Conservation (phyloP, 1,284 basidiomycete species). For the Mrakiaceae sp. region DNA sequence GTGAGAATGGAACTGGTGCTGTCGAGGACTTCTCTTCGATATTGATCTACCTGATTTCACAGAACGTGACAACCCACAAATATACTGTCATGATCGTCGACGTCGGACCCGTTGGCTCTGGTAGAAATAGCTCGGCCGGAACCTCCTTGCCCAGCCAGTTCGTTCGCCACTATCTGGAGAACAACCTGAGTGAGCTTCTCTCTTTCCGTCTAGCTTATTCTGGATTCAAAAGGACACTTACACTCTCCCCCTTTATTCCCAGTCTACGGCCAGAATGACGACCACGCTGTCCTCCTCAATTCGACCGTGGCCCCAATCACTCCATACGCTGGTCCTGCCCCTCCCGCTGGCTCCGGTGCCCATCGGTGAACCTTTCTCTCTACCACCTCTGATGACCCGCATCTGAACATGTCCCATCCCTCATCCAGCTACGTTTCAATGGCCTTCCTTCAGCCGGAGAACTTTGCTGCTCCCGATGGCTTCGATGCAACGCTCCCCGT, state of each 20-base stretch:
- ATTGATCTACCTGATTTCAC: too few relatives aligned
- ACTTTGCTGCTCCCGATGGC: slow-evolving; percentile 19
- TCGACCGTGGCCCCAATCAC: slow-evolving; percentile 17
- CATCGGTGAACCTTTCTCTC: slow-evolving; percentile 18
- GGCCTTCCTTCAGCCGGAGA: slow-evolving; percentile 18
- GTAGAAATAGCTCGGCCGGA: slow-evolving; percentile 7
- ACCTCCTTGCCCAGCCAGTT: slow-evolving; percentile 14
- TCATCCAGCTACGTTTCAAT: slow-evolving; percentile 12
- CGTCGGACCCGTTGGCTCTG: slow-evolving; percentile 1
- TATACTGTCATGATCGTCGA: slow-evolving; percentile 23
- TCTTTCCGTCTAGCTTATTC: background rate
- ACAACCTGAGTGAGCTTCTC: slow-evolving; percentile 18
- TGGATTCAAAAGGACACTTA: background rate
- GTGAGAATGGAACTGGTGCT: background rate
- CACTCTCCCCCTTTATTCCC: background rate
- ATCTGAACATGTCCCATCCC: background rate
- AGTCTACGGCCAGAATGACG: slow-evolving; percentile 18
- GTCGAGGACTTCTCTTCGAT: background rate
- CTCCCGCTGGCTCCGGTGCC: slow-evolving; percentile 20
- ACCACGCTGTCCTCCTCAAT: slow-evolving; percentile 18
- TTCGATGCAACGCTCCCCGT: slow-evolving; percentile 17
- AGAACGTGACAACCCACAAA: slow-evolving; percentile 18
- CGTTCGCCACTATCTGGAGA: slow-evolving; percentile 22
- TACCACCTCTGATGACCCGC: background rate
- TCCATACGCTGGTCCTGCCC: slow-evolving; percentile 18